Evolutionary conservation across 176 grass and related monocot species (phyloP).

Genomic region (Bothriochloa decipiens): DNA sequence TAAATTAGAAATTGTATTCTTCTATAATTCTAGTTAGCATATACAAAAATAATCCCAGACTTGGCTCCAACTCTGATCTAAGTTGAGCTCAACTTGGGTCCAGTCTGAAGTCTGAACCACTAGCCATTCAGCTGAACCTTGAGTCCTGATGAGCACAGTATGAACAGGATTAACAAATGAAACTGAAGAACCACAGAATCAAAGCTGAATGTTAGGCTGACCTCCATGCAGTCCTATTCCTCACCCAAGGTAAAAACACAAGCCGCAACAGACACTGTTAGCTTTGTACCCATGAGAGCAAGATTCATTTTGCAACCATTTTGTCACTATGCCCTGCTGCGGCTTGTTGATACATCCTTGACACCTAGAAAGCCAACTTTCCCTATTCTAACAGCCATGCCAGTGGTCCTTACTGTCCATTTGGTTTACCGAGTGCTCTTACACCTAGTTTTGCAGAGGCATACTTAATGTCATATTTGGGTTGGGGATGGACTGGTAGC

Average conservation of each 20-base stretch:
- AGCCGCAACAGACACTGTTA: not conserved
- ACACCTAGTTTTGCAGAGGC: not conserved
- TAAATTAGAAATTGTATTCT: not conserved
- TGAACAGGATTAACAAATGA: not conserved
- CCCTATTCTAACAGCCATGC: not conserved
- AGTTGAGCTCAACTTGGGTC: not conserved
- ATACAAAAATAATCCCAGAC: not conserved
- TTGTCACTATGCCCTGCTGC: not conserved
- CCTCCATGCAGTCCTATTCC: not conserved
- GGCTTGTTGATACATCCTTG: slow-evolving; percentile 1
- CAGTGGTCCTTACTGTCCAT: not conserved
- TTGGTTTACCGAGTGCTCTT: not conserved
- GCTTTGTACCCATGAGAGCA: not conserved
- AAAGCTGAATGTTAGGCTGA: not conserved
- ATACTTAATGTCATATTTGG: not conserved
- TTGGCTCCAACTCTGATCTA: not conserved
- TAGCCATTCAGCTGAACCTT: not conserved
- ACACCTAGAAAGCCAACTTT: not conserved
- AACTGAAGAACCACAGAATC: not conserved
- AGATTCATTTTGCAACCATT: not conserved
- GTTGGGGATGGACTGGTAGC: not conserved
- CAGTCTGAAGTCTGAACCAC: not conserved
- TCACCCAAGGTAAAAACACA: not conserved
- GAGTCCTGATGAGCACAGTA: not conserved
- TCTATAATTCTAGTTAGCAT: not conserved